A percentile compares a stretch with the other conserved stretches of the same genome.
Conservation (phyloP, 202 grass and related monocot genomes). For the Panicum virgatum region DNA sequence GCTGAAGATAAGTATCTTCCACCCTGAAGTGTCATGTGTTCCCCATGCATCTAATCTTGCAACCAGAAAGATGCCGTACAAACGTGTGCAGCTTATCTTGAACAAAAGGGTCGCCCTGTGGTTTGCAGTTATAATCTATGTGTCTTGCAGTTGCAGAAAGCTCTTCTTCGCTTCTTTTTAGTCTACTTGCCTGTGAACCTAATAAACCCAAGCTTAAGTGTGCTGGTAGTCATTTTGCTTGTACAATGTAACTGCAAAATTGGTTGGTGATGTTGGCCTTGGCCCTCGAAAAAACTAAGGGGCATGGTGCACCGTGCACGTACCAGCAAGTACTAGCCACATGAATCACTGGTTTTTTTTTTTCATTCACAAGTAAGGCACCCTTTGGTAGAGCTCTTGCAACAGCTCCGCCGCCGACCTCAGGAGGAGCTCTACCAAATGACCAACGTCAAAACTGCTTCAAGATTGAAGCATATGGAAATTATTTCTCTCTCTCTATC, state of each 20-base stretch:
- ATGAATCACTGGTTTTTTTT: no score
- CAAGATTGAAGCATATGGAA: no score
- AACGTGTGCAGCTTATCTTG: conserved; percentile 17
- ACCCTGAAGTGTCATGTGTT: conserved; percentile 16
- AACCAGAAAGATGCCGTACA: conserved; percentile 12
- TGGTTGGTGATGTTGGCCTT: neutral
- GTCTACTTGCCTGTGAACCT: conserved; percentile 32
- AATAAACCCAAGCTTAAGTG: neutral
- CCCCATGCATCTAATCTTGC: conserved; percentile 12
- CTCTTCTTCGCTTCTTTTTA: conserved; percentile 17
- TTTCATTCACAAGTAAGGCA: no score
- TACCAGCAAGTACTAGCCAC: neutral
- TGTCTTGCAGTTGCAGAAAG: conserved; percentile 34
- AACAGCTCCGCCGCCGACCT: no score
- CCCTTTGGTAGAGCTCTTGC: no score
- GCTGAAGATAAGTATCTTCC: neutral
- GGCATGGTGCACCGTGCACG: neutral
- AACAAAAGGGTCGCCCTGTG: conserved; percentile 8
- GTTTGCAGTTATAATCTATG: conserved; percentile 28
- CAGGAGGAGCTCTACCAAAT: no score
- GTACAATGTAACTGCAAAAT: neutral
- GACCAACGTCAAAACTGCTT: no score
- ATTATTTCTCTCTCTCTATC: no score
- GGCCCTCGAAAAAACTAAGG: neutral
- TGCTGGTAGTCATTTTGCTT: neutral